Conservation (phyloP, 2,329 filamentous ascomycete species). For the Fusarium setosum region DNA sequence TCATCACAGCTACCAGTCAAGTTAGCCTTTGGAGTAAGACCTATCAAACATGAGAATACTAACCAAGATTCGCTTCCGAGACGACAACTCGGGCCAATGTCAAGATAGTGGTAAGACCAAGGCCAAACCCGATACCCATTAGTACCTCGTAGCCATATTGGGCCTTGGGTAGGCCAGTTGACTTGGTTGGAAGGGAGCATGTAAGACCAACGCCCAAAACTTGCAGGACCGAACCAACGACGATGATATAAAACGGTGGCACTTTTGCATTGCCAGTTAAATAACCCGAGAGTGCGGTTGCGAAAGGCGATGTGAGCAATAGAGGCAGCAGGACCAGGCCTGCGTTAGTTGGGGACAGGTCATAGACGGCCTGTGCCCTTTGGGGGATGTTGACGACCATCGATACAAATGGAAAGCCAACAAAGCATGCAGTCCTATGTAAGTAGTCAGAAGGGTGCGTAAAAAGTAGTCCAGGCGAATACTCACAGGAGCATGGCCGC, state of each 20-base stretch:
- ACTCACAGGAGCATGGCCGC: not conserved
- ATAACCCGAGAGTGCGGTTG: conserved; percentile 16
- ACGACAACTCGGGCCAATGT: conserved; percentile 21
- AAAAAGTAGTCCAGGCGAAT: too few relatives aligned
- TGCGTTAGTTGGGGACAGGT: conserved; percentile 10
- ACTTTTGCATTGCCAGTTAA: conserved; percentile 18
- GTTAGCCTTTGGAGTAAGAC: not conserved
- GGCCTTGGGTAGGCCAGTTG: not conserved
- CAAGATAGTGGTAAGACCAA: conserved; percentile 21
- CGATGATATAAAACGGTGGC: conserved; percentile 22
- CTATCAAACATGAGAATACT: rapidly evolving
- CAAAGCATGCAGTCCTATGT: conserved; percentile 7
- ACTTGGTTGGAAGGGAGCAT: conserved; percentile 8
- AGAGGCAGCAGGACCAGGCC: conserved; percentile 19
- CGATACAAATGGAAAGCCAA: conserved; percentile 27
- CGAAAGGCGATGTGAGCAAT: conserved; percentile 22
- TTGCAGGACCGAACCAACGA: conserved; percentile 13
- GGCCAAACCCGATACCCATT: conserved; percentile 30
- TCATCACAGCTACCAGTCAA: conserved; percentile 17
- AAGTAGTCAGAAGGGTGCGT: not conserved
- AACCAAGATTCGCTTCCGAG: conserved; percentile 15
- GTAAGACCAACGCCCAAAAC: conserved; percentile 24
- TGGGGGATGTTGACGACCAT: conserved; percentile 30
- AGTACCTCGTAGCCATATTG: conserved; percentile 26
- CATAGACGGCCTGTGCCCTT: conserved; percentile 21